Conservation (phyloP, 805 yeast genomes). For the Brettanomyces naardenensis region DNA sequence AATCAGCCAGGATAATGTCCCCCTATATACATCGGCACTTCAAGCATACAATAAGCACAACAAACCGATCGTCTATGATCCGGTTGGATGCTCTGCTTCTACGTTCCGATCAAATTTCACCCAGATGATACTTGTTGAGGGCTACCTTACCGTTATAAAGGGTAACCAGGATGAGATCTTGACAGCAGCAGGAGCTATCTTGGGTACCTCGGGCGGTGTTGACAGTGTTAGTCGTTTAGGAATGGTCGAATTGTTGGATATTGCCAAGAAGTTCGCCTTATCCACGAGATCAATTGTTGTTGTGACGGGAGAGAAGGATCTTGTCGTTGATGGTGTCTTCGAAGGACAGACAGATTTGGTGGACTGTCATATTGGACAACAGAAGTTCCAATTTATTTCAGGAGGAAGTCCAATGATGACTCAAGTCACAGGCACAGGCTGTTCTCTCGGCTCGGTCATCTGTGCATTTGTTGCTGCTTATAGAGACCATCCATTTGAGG, state of each 20-base stretch:
- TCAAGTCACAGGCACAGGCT: slow-evolving; percentile 73
- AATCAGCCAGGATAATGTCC: slow-evolving; percentile 36
- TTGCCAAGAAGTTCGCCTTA: slow-evolving; percentile 42
- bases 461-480: slow-evolving; percentile 48
- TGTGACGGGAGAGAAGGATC: slow-evolving; percentile 56
- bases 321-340: slow-evolving; percentile 38
- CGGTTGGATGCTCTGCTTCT: slow-evolving; percentile 91
- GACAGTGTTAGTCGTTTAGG: slow-evolving; percentile 33
- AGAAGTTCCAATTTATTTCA: slow-evolving; percentile 26
- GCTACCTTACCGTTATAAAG: slow-evolving; percentile 61
- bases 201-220: slow-evolving; percentile 40
- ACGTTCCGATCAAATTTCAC: slow-evolving; percentile 43
- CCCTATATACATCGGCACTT: slow-evolving; percentile 43
- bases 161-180: slow-evolving; percentile 82
- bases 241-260: slow-evolving; percentile 24
- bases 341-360: slow-evolving; percentile 13
- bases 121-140: slow-evolving; percentile 41
- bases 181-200: slow-evolving; percentile 58
- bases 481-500: slow-evolving; percentile 31
- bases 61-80: slow-evolving; percentile 72
- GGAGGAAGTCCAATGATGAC: slow-evolving; percentile 66
- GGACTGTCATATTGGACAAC: slow-evolving; percentile 13
- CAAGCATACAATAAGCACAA: slow-evolving; percentile 46
- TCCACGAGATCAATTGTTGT: slow-evolving; percentile 55
- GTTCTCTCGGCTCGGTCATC: slow-evolving; percentile 69